A percentile compares a stretch with the other conserved stretches of the same genome.
Conservation (phyloP, 306 rosid genomes). For the Lathyrus tuberosus region DNA sequence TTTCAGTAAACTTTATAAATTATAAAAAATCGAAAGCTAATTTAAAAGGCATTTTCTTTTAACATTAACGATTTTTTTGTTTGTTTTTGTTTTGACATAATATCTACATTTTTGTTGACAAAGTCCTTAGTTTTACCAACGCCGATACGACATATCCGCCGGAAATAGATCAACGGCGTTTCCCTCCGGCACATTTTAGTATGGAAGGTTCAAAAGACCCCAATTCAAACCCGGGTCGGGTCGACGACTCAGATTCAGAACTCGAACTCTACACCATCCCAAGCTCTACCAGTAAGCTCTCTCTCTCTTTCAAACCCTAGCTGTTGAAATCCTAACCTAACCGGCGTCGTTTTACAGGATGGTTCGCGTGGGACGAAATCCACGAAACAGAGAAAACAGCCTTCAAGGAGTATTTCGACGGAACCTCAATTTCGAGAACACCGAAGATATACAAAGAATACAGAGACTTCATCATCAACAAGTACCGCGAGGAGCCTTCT, state of each 20-base stretch:
- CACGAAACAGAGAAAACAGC: constrained; percentile 71
- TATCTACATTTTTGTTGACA: too few relatives aligned
- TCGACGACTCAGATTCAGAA: constrained; percentile 85
- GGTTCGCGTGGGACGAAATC: constrained; percentile 95
- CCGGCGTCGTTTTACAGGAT: constrained; percentile 56
- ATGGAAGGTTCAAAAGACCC: constrained; percentile 65
- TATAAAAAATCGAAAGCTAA: too few relatives aligned
- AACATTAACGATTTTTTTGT: too few relatives aligned
- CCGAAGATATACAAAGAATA: constrained; percentile 81
- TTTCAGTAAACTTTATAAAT: too few relatives aligned
- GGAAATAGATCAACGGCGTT: neutral
- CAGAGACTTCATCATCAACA: constrained; percentile 83
- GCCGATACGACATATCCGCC: neutral
- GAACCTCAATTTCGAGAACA: constrained; percentile 69
- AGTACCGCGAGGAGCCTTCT: constrained; percentile 85
- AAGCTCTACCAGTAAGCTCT: constrained; percentile 69
- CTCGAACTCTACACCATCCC: constrained; percentile 95
- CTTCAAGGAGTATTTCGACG: constrained; percentile 75
- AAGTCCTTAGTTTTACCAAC: neutral
- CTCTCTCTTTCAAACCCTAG: constrained; percentile 37
- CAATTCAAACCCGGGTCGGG: constrained; percentile 49
- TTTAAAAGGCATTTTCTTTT: too few relatives aligned
- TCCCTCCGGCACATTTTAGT: neutral
- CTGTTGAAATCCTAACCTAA: neutral
- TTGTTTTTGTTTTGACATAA: too few relatives aligned